Conservation (phyloP, 371 early-diverging fungal species). For the Syncephalastrum monosporum region DNA sequence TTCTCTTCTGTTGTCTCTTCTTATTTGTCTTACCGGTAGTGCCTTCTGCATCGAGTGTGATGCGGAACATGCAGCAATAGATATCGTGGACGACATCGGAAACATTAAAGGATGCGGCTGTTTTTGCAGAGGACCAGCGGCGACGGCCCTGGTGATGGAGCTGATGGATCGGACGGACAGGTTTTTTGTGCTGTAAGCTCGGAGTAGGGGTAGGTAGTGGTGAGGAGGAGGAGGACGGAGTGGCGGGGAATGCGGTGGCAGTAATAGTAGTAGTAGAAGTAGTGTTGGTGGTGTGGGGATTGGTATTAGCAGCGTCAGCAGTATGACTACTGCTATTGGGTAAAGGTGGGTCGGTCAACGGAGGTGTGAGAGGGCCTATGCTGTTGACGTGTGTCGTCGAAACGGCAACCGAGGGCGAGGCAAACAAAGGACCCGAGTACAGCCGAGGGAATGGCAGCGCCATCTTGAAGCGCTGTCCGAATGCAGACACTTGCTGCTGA, state of each 20-base stretch:
- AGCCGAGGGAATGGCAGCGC: conserved; percentile 9
- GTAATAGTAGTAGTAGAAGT: neutral
- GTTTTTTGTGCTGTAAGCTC: conserved; percentile 1
- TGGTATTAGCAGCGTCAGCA: no score
- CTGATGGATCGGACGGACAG: neutral
- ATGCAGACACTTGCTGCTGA: no score
- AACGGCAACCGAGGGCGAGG: conserved; percentile 10
- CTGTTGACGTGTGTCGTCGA: conserved; percentile 10
- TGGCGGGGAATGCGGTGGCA: neutral
- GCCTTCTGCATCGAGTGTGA: conserved; percentile 19
- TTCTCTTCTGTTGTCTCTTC: neutral
- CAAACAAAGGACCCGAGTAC: conserved; percentile 13
- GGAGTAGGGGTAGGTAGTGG: conserved; percentile 5
- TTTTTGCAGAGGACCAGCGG: conserved; percentile 2
- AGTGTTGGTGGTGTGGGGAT: no score
- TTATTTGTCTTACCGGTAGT: conserved; percentile 15
- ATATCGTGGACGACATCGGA: conserved; percentile 18
- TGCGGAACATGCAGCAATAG: conserved; percentile 18
- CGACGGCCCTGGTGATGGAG: neutral
- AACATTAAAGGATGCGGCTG: conserved; percentile 4
- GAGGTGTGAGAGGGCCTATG: conserved; percentile 14
- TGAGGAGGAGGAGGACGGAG: conserved; percentile 1
- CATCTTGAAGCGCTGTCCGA: no score
- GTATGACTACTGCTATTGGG: no score
- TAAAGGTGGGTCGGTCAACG: conserved; percentile 1